phyloP scores from a whole-genome alignment of 1,284 basidiomycete genomes.

The Puccinia brachypodii region DNA sequence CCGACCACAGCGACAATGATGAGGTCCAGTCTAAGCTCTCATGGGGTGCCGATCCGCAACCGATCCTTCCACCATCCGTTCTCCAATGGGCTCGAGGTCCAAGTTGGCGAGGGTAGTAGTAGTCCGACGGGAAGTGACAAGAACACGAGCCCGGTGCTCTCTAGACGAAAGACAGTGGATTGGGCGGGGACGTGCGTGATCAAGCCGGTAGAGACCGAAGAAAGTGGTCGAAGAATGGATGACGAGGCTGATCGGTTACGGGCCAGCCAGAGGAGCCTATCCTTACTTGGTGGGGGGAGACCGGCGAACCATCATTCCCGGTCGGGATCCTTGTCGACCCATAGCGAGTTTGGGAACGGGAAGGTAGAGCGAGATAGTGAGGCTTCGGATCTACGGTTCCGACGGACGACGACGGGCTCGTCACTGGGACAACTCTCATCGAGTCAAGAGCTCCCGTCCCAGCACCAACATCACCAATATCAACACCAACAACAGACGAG shows the following conservation, averaged over 20 bases:
- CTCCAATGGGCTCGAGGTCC: constrained; percentile 17
- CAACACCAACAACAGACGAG: neutral
- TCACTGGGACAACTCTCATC: constrained; percentile 13
- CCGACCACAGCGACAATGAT: neutral
- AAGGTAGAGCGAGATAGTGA: neutral
- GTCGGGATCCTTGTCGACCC: constrained; percentile 7
- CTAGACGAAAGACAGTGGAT: constrained; percentile 35
- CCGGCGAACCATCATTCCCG: neutral
- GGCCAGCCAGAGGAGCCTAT: neutral
- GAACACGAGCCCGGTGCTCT: constrained; percentile 2
- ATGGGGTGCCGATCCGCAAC: constrained; percentile 14
- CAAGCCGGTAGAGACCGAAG: neutral
- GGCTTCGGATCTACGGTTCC: neutral
- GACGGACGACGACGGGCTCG: constrained; percentile 17
- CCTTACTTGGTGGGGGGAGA: neutral
- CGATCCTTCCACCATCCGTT: constrained; percentile 29
- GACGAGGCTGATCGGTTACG: neutral
- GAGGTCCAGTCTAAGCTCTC: constrained; percentile 17
- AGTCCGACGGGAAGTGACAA: neutral
- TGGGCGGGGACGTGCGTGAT: constrained; percentile 11
- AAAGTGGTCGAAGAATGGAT: neutral
- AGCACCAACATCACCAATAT: neutral
- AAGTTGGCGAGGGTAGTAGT: neutral
- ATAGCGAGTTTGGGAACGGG: neutral
- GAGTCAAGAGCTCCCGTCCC: neutral